Evolutionary conservation across 2,329 filamentous ascomycete genomes (phyloP), one percentile per base, ranked within the genome.

Genomic region (Verticillium isaacii): DNA sequence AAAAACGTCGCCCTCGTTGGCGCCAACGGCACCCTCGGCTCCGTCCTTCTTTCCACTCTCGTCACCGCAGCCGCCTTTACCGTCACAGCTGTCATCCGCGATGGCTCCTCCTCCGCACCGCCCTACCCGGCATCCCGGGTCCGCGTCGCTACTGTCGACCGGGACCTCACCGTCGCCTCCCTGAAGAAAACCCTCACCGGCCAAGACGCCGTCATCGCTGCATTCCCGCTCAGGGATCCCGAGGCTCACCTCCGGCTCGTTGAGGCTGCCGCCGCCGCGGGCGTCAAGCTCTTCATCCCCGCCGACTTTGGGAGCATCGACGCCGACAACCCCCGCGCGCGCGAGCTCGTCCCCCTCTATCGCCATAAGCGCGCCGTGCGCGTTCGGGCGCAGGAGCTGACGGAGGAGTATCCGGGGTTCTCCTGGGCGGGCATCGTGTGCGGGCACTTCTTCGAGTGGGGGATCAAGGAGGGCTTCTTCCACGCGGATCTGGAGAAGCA

Each of bases 361-460:
- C 68, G 70, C 56, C 63, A 68, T 52, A 78, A 78, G 66, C 68
- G 70, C 32, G 63, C 61, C 41, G 72, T 78, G 50, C 74, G 73
- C 3, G 67, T 66, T 57, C 66, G 66, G 32, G 65, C 76, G 17
- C 69, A 72, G 65, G 59, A 63, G 23, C 67, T 75, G 36, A 66
- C 71, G 0, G 68, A 64, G 2, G 37, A 65, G 39, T 57, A 66
- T 32, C 62, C 63, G 1, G 32, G n/a, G 0, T 77, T 78, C 61
- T 65, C 67, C 2, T 78, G 73, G 72, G 77, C 75, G 7, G 74
- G 73, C 54, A 63, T 78, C 57, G 74, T 77, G 11, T 71, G 69
- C 32, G 76, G 76, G 1, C 75, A 78, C 62, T 77, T 78, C 62
- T 78, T 78, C 67, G 76, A 78, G 67, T 78, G 76, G 75, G 76